phyloP scores from a whole-genome alignment of 1,284 basidiomycete species.

The Fomitopsis schrenkii region DNA sequence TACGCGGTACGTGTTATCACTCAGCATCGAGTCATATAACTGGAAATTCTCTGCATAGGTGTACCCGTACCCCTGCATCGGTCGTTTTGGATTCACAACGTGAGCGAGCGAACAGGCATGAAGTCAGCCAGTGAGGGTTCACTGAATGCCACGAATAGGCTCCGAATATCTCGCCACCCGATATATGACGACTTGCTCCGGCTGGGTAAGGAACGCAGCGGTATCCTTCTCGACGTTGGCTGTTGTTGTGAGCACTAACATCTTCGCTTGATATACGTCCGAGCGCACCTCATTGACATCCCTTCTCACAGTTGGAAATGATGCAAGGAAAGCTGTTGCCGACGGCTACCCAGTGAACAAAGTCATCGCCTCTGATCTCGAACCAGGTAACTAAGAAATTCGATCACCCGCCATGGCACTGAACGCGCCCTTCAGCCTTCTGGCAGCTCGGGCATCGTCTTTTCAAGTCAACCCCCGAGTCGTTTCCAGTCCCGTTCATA shows the following conservation, averaged over 20 bases:
- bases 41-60: background rate
- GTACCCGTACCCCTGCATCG: conserved; percentile 2
- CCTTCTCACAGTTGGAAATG: conserved; percentile 34
- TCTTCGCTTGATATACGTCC: background rate
- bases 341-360: conserved; percentile 32
- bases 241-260: conserved; percentile 39
- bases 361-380: conserved; percentile 30
- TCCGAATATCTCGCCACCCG: conserved; percentile 31
- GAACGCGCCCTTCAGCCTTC: background rate
- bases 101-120: background rate
- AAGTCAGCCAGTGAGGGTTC: background rate
- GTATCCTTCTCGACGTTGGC: conserved; percentile 40
- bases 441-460: conserved; percentile 20
- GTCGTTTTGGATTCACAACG: conserved; percentile 1
- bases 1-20: conserved; percentile 31
- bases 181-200: conserved; percentile 37
- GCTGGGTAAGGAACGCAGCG: conserved; percentile 33
- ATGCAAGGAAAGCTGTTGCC: conserved; percentile 33
- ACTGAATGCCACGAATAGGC: conserved; percentile 13
- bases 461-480: conserved; percentile 25
- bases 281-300: background rate
- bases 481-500: conserved; percentile 41
- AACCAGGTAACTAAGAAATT: conserved; percentile 14
- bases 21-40: background rate
- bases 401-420: conserved; percentile 13